Percentiles rank a stretch among this genome's conserved stretches.
Evolutionary conservation across 1,139 yeast species (phyloP).

Genomic region (Kurtzmaniella natalensis): DNA sequence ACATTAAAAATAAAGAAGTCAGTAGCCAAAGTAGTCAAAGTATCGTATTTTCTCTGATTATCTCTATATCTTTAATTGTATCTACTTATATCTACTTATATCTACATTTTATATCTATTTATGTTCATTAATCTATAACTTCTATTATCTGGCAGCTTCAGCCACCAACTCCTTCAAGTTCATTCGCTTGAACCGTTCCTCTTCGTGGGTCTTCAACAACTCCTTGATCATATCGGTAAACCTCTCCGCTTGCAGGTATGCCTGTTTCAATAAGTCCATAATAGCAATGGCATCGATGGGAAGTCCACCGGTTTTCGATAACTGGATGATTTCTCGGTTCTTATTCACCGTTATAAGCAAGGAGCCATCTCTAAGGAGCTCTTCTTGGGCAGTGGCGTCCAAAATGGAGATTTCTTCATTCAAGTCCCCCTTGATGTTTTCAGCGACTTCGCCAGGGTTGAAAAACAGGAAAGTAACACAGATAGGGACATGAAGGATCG

Average conservation of each 20-base stretch:
- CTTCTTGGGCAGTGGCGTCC: constrained; percentile 80
- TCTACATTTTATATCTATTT: too few species aligned
- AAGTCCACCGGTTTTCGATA: constrained; percentile 86
- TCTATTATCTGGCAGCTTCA: constrained; percentile 34
- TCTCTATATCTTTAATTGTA: not conserved
- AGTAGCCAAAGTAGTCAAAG: too few species aligned
- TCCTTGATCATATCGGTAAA: constrained; percentile 62
- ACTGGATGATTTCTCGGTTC: constrained; percentile 85
- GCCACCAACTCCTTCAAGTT: constrained; percentile 34
- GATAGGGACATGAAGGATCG: constrained; percentile 84
- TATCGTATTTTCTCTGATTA: too few species aligned
- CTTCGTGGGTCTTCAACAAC: constrained; percentile 54
- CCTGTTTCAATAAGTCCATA: constrained; percentile 65
- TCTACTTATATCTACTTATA: too few species aligned
- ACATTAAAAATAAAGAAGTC: too few species aligned
- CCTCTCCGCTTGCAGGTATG: constrained; percentile 57
- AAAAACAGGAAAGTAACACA: constrained; percentile 88
- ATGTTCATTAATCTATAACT: too few species aligned
- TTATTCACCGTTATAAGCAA: constrained; percentile 84
- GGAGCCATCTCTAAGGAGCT: constrained; percentile 68
- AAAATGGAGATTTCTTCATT: constrained; percentile 59
- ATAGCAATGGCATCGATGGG: constrained; percentile 73
- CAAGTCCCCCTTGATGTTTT: constrained; percentile 62
- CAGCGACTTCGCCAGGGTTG: constrained; percentile 60
- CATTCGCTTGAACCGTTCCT: constrained; percentile 24